Percentiles rank a stretch among this genome's conserved stretches.
Conservation (phyloP, 495 filamentous ascomycete genomes). For the Thozetella sp. region DNA sequence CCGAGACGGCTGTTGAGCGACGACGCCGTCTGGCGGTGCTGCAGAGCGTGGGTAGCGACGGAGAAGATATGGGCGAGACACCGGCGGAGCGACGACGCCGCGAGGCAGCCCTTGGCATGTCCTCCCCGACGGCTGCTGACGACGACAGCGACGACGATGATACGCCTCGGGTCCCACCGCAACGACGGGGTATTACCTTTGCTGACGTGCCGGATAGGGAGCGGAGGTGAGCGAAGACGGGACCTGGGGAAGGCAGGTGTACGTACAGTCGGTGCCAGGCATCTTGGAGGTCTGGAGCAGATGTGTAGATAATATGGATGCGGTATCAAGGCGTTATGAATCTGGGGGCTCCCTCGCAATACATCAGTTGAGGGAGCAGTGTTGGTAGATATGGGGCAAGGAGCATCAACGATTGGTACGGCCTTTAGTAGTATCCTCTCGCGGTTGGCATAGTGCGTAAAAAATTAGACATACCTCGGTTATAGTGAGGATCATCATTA, state of each 20-base stretch:
- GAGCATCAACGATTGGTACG: too few species aligned
- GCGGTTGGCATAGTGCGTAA: too few species aligned
- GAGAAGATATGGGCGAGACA: conserved; percentile 66
- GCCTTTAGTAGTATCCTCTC: too few species aligned
- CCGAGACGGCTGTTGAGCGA: conserved; percentile 42
- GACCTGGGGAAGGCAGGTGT: neutral
- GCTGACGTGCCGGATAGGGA: conserved; percentile 34
- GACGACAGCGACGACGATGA: conserved; percentile 68
- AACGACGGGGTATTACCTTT: conserved; percentile 44
- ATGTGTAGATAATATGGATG: too few species aligned
- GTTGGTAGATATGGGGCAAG: too few species aligned
- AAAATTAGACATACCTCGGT: too few species aligned
- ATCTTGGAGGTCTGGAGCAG: neutral
- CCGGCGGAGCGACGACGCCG: conserved; percentile 80
- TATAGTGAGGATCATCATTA: too few species aligned
- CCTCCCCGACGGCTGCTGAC: conserved; percentile 44
- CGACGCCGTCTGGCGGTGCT: conserved; percentile 40
- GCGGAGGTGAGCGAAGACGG: conserved; percentile 7
- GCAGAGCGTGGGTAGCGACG: conserved; percentile 22
- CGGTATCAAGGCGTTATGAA: too few species aligned
- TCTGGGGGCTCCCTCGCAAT: too few species aligned
- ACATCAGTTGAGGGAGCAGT: too few species aligned
- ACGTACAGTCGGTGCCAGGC: conserved; percentile 5
- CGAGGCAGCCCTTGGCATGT: conserved; percentile 79
- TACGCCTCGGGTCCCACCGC: conserved; percentile 45